Evolutionary conservation across 192 early-diverging fungal species (phyloP).

Genomic region (Coemansia sp.): DNA sequence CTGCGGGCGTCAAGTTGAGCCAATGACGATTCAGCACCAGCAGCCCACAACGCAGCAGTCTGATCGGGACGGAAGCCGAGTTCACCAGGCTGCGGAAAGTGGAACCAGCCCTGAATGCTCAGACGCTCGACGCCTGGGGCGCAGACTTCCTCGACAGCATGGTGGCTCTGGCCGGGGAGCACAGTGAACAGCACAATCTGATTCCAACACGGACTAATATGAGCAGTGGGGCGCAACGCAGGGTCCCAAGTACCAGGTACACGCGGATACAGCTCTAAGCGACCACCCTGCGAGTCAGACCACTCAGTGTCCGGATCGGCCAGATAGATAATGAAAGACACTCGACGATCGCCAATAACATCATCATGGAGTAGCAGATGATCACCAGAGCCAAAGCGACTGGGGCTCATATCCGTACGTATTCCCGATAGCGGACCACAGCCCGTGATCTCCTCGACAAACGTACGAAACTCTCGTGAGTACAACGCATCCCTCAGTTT

Average conservation of each 20-base stretch:
- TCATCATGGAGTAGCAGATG: conserved; percentile 81
- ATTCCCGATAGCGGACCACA: conserved; percentile 67
- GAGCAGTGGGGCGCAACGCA: conserved; percentile 58
- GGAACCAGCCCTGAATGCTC: conserved; percentile 78
- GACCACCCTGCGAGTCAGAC: conserved; percentile 65
- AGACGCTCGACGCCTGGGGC: conserved; percentile 56
- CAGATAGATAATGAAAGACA: conserved; percentile 79
- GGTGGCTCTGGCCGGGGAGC: conserved; percentile 75
- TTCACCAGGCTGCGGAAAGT: conserved; percentile 71
- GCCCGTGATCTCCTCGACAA: conserved; percentile 63
- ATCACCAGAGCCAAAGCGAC: conserved; percentile 68
- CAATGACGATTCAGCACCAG: conserved; percentile 57
- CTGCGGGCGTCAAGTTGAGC: conserved; percentile 56
- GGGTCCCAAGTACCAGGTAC: conserved; percentile 60
- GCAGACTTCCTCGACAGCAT: conserved; percentile 74
- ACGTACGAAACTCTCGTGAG: conserved; percentile 68
- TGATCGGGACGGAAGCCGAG: conserved; percentile 57
- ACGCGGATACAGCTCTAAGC: conserved; percentile 75
- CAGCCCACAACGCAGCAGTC: conserved; percentile 47
- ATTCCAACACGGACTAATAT: conserved; percentile 69
- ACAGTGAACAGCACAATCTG: conserved; percentile 78
- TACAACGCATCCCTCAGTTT: conserved; percentile 72
- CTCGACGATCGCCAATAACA: conserved; percentile 72
- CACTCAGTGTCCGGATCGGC: conserved; percentile 60
- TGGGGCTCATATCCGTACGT: conserved; percentile 74